Evolutionary conservation across 495 filamentous ascomycete genomes (phyloP).

Genomic region (Oleoguttula mirabilis): DNA sequence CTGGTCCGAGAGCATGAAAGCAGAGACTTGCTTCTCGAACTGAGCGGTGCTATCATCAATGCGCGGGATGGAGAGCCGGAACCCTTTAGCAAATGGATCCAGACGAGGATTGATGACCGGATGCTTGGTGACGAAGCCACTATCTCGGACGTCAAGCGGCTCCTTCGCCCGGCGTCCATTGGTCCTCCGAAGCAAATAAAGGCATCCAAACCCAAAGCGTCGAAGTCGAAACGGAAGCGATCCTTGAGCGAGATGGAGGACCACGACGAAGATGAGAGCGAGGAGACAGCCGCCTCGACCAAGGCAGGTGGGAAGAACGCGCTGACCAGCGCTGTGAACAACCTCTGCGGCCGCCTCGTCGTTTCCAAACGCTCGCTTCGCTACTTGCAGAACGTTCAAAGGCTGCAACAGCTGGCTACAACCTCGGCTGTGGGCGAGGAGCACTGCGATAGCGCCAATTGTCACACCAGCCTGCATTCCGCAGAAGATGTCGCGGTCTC

Average conservation of each 20-base stretch:
- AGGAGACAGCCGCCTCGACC: conserved; percentile 3
- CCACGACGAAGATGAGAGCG: no score
- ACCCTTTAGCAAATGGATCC: conserved; percentile 4
- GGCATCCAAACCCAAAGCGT: not conserved
- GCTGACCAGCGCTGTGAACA: conserved; percentile 3
- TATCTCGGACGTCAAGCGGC: not conserved
- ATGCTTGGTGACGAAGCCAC: conserved; percentile 8
- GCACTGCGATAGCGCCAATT: no score
- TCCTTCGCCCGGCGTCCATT: not conserved
- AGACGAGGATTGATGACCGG: conserved; percentile 1
- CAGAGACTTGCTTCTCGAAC: not conserved
- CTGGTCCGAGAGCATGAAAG: conserved; percentile 13
- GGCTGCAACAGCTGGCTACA: no score
- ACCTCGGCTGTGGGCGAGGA: no score
- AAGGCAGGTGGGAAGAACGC: not conserved
- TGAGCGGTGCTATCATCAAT: not conserved
- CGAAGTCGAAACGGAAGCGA: not conserved
- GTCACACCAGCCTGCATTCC: no score
- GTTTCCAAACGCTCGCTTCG: conserved; percentile 10
- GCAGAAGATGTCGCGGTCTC: conserved; percentile 31
- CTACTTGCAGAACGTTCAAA: no score
- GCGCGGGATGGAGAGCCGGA: conserved; percentile 1
- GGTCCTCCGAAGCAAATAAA: not conserved
- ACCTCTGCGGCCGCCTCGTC: conserved; percentile 3
- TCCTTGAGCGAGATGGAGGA: not conserved